Conservation (phyloP, 2,329 filamentous ascomycete genomes). For the Trichoderma sp. region DNA sequence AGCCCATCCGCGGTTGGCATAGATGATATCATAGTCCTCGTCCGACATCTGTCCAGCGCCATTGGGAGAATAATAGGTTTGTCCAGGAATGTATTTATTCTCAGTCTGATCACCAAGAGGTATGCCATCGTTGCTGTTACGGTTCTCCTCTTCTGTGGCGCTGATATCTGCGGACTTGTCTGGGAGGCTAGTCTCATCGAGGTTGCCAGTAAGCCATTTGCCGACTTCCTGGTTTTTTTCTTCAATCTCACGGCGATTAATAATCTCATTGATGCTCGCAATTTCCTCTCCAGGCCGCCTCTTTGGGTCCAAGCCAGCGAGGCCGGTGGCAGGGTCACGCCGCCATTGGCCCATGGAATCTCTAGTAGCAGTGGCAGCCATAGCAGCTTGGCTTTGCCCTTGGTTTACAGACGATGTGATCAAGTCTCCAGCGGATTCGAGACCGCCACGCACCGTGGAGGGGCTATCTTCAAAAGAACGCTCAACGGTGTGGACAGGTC, state of each 20-base stretch:
- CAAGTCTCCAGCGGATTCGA: conserved; percentile 44
- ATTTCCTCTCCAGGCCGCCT: conserved; percentile 47
- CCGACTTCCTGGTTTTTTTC: conserved; percentile 54
- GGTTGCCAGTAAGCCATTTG: conserved; percentile 49
- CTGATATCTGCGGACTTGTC: conserved; percentile 32
- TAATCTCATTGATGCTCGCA: conserved; percentile 52
- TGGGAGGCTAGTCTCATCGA: conserved; percentile 32
- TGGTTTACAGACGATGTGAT: conserved; percentile 31
- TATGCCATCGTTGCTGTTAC: conserved; percentile 46
- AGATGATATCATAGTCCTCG: conserved; percentile 53
- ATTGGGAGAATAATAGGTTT: conserved; percentile 49
- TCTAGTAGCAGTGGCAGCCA: conserved; percentile 29
- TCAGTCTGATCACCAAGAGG: conserved; percentile 49
- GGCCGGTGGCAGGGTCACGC: conserved; percentile 41
- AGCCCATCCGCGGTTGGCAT: conserved; percentile 50
- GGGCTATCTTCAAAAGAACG: conserved; percentile 43
- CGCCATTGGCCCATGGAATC: conserved; percentile 47
- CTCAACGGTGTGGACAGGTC: conserved; percentile 42
- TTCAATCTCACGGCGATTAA: conserved; percentile 42
- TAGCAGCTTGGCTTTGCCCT: conserved; percentile 9
- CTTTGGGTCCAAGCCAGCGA: conserved; percentile 50
- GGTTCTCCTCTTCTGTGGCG: conserved; percentile 26
- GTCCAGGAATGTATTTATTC: conserved; percentile 51
- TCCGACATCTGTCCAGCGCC: conserved; percentile 46
- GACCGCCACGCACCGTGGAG: conserved; percentile 38